Evolutionary conservation across 2,329 filamentous ascomycete species (phyloP).

Genomic region (Septoria linicola): DNA sequence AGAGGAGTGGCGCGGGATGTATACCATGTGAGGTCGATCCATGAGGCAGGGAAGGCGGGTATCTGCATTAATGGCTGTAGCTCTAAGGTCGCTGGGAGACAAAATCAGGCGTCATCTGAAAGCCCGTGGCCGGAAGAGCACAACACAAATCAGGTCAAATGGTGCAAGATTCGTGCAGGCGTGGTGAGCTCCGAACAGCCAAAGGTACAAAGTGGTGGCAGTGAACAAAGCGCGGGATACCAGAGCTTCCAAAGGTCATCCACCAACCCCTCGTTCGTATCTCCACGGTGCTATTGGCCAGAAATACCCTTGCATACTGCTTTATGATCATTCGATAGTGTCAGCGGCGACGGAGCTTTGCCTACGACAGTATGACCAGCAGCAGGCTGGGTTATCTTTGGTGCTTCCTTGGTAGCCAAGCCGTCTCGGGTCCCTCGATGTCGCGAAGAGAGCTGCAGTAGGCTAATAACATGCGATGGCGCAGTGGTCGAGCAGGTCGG

Average conservation of each 20-base stretch:
- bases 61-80: constrained; percentile 24
- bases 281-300: constrained; percentile 20
- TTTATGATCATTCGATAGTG: constrained; percentile 16
- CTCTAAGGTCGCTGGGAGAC: constrained; percentile 4
- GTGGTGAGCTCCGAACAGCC: neutral
- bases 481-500: too few species aligned
- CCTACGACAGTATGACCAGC: constrained; percentile 19
- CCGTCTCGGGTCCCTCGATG: constrained; percentile 12
- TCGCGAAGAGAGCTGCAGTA: constrained; percentile 12
- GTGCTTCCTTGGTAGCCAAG: constrained; percentile 12
- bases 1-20: constrained; percentile 25
- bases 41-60: constrained; percentile 19
- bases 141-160: constrained; percentile 14
- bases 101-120: constrained; percentile 16
- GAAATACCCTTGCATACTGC: constrained; percentile 22
- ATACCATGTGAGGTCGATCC: constrained; percentile 17
- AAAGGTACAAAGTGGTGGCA: constrained; percentile 1
- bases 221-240: constrained; percentile 18
- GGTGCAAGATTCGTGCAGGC: constrained; percentile 1
- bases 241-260: constrained; percentile 4
- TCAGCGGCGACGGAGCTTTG: constrained; percentile 23
- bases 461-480: constrained; percentile 8
- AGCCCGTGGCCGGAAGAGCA: constrained; percentile 11
- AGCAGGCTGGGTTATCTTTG: constrained; percentile 13
- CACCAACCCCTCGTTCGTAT: constrained; percentile 16